Evolutionary conservation across 2,329 filamentous ascomycete genomes (phyloP).

Genomic region (Arthrinium puccinioides): DNA sequence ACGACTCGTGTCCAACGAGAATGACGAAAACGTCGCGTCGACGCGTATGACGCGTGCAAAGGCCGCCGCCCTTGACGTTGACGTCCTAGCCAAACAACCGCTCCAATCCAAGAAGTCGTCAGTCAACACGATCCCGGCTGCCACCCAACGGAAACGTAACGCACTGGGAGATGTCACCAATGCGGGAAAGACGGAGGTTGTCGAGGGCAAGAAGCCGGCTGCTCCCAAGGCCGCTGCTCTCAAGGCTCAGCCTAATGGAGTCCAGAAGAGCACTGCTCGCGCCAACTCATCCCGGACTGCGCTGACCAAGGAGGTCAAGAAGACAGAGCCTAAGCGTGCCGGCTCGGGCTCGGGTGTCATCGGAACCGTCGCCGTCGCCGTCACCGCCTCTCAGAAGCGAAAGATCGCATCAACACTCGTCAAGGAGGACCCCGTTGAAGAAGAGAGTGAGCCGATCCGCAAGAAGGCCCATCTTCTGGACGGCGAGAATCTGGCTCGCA

Average conservation of each 20-base stretch:
- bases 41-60: constrained; percentile 92
- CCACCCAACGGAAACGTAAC: constrained; percentile 60
- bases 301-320: constrained; percentile 64
- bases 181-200: constrained; percentile 68
- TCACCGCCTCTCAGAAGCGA: constrained; percentile 57
- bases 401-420: constrained; percentile 46
- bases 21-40: constrained; percentile 78
- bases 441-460: constrained; percentile 60
- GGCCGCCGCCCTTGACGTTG: constrained; percentile 63
- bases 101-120: constrained; percentile 65
- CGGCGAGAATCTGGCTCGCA: constrained; percentile 36
- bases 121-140: constrained; percentile 39
- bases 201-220: constrained; percentile 68
- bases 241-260: constrained; percentile 76
- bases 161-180: constrained; percentile 95
- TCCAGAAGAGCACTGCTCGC: constrained; percentile 61
- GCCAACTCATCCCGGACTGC: constrained; percentile 54
- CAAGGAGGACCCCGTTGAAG: constrained; percentile 52
- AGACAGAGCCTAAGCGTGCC: constrained; percentile 63
- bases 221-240: constrained; percentile 54
- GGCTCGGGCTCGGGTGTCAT: constrained; percentile 65
- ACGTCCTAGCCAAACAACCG: constrained; percentile 56
- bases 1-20: constrained; percentile 69
- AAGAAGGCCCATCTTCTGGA: constrained; percentile 56
- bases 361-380: constrained; percentile 31